Conservation (phyloP, 176 grass and related monocot genomes). For the Ensete ventricosum region DNA sequence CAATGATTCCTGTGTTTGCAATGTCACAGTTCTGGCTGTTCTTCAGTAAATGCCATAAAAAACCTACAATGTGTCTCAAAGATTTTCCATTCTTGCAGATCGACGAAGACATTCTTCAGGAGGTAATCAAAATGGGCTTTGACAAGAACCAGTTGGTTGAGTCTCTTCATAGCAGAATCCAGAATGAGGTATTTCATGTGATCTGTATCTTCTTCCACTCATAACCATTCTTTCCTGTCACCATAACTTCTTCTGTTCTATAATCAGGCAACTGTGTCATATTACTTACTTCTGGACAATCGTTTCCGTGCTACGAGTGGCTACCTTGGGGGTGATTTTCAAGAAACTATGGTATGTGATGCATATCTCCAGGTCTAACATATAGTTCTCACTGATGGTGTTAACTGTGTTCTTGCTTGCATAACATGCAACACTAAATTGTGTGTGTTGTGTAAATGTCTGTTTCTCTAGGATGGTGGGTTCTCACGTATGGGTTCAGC, state of each 20-base stretch:
- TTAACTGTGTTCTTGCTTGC: background rate
- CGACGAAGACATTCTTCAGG: slow-evolving; percentile 81
- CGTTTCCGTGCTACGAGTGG: slow-evolving; percentile 72
- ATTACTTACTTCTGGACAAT: slow-evolving; percentile 94
- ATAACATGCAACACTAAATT: background rate
- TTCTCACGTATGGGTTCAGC: background rate
- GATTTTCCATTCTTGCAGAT: slow-evolving; percentile 47
- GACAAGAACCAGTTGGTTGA: slow-evolving; percentile 66
- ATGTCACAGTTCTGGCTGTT: no score
- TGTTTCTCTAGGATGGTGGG: slow-evolving; percentile 19
- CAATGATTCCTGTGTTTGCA: no score
- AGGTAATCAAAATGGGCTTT: slow-evolving; percentile 75
- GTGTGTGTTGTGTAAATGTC: background rate
- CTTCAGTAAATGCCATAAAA: no score
- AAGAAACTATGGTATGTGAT: slow-evolving; percentile 59
- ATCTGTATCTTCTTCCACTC: background rate
- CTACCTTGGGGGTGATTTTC: slow-evolving; percentile 77
- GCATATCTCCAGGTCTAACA: background rate
- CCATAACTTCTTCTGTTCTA: background rate
- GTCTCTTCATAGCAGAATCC: slow-evolving; percentile 63
- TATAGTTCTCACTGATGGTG: background rate
- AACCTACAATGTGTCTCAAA: no score
- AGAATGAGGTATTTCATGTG: slow-evolving; percentile 65
- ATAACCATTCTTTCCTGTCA: background rate
- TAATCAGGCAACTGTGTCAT: slow-evolving; percentile 78